phyloP scores from a whole-genome alignment of 2,329 filamentous ascomycete genomes.

The Aureobasidium lini region DNA sequence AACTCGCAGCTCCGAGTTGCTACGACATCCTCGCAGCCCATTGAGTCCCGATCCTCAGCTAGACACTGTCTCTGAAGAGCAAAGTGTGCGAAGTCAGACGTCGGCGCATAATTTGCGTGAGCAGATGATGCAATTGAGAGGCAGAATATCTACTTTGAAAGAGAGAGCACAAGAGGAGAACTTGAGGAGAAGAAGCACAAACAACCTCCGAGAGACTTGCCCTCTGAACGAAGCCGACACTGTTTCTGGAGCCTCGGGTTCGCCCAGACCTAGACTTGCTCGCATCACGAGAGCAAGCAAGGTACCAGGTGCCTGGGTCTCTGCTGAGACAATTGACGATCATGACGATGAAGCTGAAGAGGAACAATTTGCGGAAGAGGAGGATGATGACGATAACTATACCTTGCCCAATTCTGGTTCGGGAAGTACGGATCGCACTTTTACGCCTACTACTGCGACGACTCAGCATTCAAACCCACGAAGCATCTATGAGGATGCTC shows the following conservation, averaged over 20 bases:
- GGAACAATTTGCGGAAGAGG: background rate
- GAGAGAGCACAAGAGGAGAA: slow-evolving; percentile 73
- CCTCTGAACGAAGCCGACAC: slow-evolving; percentile 62
- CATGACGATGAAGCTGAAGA: background rate
- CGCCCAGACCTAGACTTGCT: slow-evolving; percentile 35
- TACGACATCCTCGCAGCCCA: slow-evolving; percentile 23
- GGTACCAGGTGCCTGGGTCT: slow-evolving; percentile 5
- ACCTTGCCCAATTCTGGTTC: background rate
- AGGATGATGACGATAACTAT: background rate
- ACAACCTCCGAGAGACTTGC: slow-evolving; percentile 62
- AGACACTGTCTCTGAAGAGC: slow-evolving; percentile 36
- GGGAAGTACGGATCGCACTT: slow-evolving; percentile 3
- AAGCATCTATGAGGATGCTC: slow-evolving; percentile 39
- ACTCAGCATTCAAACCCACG: slow-evolving; percentile 17
- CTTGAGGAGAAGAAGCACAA: slow-evolving; percentile 66
- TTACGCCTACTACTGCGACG: background rate
- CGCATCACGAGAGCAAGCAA: background rate
- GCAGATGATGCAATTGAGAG: slow-evolving; percentile 79
- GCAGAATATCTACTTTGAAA: slow-evolving; percentile 72
- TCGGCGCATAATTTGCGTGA: slow-evolving; percentile 62
- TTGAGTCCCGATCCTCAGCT: slow-evolving; percentile 33
- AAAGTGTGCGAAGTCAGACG: background rate
- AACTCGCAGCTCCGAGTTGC: slow-evolving; percentile 32
- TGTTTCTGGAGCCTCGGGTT: background rate
- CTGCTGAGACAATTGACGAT: background rate